These are phyloP conservation scores for Angophora floribunda DNA, from an alignment of 345 rosid species.

Conservation along the genomic window DNA sequence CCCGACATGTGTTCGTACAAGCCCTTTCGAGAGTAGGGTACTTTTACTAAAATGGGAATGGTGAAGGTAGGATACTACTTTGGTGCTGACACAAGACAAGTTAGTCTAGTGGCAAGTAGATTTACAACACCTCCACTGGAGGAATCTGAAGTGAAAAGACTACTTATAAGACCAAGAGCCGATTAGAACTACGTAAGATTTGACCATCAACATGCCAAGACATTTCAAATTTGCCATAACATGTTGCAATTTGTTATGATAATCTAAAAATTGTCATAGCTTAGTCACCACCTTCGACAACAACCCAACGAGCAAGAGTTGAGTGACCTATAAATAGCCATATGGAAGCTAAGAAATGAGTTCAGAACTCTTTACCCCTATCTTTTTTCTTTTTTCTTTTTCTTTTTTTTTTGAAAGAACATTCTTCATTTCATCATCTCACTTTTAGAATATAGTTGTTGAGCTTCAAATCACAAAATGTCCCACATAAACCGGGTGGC, in stretches of 20 bases:
- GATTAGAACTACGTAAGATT: background rate
- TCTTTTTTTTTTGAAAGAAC: background rate
- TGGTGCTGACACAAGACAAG: accelerated
- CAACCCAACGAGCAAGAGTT: background rate
- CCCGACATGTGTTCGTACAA: accelerated
- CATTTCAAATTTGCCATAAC: background rate
- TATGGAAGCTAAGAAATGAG: accelerated
- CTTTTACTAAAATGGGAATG: background rate
- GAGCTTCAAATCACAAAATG: background rate
- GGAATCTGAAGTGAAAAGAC: background rate
- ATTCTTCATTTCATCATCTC: background rate
- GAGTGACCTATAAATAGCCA: background rate
- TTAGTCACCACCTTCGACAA: background rate
- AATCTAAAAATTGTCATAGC: background rate
- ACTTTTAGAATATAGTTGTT: background rate
- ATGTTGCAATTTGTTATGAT: background rate
- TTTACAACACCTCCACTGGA: background rate
- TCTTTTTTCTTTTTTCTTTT: background rate
- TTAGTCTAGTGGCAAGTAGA: accelerated
- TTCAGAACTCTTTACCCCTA: background rate
- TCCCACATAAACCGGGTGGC: accelerated
- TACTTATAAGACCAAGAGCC: background rate
- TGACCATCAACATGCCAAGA: background rate
- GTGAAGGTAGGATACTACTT: too few relatives aligned
- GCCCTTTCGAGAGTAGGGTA: too few relatives aligned